Evolutionary conservation across 2,329 filamentous ascomycete genomes (phyloP), one percentile per base, ranked within the genome.

Genomic region (Pseudocercospora fijiensis): DNA sequence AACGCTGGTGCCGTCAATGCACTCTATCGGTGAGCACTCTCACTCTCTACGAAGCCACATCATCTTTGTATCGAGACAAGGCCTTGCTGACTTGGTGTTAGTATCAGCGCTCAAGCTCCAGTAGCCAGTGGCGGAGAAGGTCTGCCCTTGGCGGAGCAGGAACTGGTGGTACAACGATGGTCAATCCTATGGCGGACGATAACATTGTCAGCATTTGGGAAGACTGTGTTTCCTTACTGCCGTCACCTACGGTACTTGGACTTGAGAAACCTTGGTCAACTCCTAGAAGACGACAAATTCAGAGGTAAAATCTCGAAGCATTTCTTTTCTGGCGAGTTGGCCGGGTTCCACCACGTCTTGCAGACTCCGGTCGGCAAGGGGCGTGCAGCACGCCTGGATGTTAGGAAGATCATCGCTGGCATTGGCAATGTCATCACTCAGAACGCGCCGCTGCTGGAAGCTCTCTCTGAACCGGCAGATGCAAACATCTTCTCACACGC

Each of bases 131-230:
- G 79, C 69, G 77, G 80, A 75, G 71, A 79, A 62, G 68, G 74
- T n/a, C 69, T 77, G 24, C 70, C 76, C 16, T 67, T 77, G 16
- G 74, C 77, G 0, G 78, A 82, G 57, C 79, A 82, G 67, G 77
- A 83, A 33, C 69, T 80, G 27, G 76, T 78, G n/a, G 78, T 83
- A 20, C 80, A 81, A 60, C 84, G 84, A 75, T 88, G 86, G 83
- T 84, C 86, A 1, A 81, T 84, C 6, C 75, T 90, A 56, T 92
- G 89, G 89, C 83, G 84, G 57, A 87, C 87, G 1, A 85, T 91
- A 67, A 84, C 90, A 62, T 78, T 86, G 7, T 91, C 89, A 8
- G 86, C 86, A 62, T 76, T 88, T 49, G 84, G 82, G 24, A 77
- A 79, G 67, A 90, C 89, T 0, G 77, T 85, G 18, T 88, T 86